Evolutionary conservation across 2,329 filamentous ascomycete species (phyloP), one percentile per base, ranked within the genome.

Genomic region (Colletotrichum abscissum): DNA sequence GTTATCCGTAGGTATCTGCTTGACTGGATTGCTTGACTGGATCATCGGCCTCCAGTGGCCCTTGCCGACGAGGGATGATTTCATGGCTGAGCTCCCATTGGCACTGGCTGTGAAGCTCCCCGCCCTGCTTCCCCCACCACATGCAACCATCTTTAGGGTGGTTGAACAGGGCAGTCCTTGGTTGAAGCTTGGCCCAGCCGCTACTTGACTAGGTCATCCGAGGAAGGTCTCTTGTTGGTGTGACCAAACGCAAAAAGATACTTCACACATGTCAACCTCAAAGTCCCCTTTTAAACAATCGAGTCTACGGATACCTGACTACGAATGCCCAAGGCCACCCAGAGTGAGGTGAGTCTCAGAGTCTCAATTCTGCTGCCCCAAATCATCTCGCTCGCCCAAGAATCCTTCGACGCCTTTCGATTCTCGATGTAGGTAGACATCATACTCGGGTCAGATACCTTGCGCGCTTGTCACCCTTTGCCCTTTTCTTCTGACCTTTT

Each of bases 191-290:
- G 64, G 65, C 69, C 35, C 35, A 42, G 30, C 30, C 46, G 16
- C 22, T 65, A 73, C 70, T 30, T 65, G 60, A 35, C 6, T 26
- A 52, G 55, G 35, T 30, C 26, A 35, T 30, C 55, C 22, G 12
- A 28, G 14, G 59, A 55, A 70, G 56, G 70, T 70, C 56, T 33
- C 46, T 16, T 52, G 22, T 26, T 5, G 28, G 24, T 16, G 3
- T 11, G 8, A 19, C 1, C 5, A 14, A 19, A 26, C n/a, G 38
- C 14, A 33, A 35, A 26, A 24, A 19, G 60, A 28, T 62, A 73
- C 70, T 11, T 73, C 56, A 70, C 70, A 73, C 70, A 73, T 73
- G 70, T 65, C 70, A 73, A 69, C 60, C 46, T 54, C 70, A 56
- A 73, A 64, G 57, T 62, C 38, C 54, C 58, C 22, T 16, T 60